Percentiles rank a stretch among this genome's conserved stretches.
Evolutionary conservation across 2,329 filamentous ascomycete genomes (phyloP).

Genomic region (Gaeumannomyces tritici): DNA sequence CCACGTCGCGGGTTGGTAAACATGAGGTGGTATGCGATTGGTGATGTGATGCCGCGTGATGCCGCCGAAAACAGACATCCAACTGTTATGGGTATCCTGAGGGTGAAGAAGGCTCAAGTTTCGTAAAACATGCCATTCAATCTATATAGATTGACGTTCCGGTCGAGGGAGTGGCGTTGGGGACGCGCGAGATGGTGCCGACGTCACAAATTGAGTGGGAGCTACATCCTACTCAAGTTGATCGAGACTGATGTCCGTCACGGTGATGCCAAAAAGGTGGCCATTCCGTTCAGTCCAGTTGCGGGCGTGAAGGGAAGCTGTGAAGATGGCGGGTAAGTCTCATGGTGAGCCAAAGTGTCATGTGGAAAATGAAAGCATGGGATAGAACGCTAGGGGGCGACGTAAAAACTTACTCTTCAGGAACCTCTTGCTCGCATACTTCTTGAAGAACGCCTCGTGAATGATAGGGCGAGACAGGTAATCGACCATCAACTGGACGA

Average conservation of each 20-base stretch:
- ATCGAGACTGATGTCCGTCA: slow-evolving; percentile 39
- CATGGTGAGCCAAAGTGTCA: neutral
- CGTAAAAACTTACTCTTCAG: slow-evolving; percentile 66
- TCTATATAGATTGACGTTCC: neutral
- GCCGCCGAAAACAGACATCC: neutral
- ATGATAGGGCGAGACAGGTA: slow-evolving; percentile 84
- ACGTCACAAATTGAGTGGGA: neutral
- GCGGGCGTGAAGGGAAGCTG: slow-evolving; percentile 84
- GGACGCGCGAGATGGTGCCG: neutral
- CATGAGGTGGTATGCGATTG: neutral
- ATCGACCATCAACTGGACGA: slow-evolving; percentile 91
- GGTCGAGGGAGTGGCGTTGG: neutral
- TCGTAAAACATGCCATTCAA: neutral
- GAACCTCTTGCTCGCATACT: slow-evolving; percentile 99
- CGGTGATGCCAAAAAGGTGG: slow-evolving; percentile 41
- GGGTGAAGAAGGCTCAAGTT: neutral
- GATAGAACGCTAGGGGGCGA: neutral
- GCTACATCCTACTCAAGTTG: slow-evolving; percentile 21
- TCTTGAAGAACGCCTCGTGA: slow-evolving; percentile 98
- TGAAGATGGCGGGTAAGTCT: neutral
- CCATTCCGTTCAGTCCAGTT: slow-evolving; percentile 87
- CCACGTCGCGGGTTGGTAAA: neutral
- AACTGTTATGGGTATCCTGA: neutral
- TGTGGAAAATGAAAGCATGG: slow-evolving; percentile 15
- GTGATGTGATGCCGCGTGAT: neutral